Percentiles rank a stretch among this genome's conserved stretches.
These are phyloP conservation scores for Juncus inflexus DNA, from an alignment of 176 grass and related monocot genomes.

Conservation along the genomic window DNA sequence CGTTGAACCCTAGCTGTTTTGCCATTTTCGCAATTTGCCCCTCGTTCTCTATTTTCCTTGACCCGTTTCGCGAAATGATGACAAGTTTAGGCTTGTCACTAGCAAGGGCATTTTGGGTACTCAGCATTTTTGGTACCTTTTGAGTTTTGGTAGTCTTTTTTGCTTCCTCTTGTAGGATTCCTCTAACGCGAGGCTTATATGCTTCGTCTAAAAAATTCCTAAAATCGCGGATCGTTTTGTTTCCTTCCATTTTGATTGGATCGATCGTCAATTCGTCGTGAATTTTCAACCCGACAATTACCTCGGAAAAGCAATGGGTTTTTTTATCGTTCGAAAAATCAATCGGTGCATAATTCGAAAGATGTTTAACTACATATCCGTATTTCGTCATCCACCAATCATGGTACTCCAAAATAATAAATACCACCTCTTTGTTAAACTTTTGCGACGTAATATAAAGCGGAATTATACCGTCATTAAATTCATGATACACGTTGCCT, in stretches of 20 bases:
- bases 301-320: conserved; percentile 74
- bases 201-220: conserved; percentile 55
- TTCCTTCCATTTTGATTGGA: conserved; percentile 22
- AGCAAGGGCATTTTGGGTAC: background rate
- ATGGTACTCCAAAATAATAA: conserved; percentile 76
- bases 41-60: conserved; percentile 63
- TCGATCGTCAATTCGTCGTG: conserved; percentile 73
- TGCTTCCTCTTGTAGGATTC: conserved; percentile 29
- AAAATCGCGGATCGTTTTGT: conserved; percentile 50
- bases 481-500: conserved; percentile 86
- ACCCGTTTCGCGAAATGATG: conserved; percentile 61
- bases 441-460: conserved; percentile 69
- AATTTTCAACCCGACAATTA: conserved; percentile 54
- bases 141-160: background rate
- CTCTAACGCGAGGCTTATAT: conserved; percentile 34
- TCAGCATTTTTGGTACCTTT: conserved; percentile 2
- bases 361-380: conserved; percentile 36
- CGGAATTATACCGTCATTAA: conserved; percentile 81
- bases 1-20: conserved; percentile 37
- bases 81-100: conserved; percentile 39
- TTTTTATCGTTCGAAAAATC: conserved; percentile 55
- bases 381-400: conserved; percentile 78
- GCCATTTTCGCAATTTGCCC: conserved; percentile 29
- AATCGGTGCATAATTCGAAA: conserved; percentile 49
- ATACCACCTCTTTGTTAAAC: conserved; percentile 47